Evolutionary conservation across 176 grass and related monocot genomes (phyloP), one percentile per base, ranked within the genome.

Genomic region (Oryza brachyantha): DNA sequence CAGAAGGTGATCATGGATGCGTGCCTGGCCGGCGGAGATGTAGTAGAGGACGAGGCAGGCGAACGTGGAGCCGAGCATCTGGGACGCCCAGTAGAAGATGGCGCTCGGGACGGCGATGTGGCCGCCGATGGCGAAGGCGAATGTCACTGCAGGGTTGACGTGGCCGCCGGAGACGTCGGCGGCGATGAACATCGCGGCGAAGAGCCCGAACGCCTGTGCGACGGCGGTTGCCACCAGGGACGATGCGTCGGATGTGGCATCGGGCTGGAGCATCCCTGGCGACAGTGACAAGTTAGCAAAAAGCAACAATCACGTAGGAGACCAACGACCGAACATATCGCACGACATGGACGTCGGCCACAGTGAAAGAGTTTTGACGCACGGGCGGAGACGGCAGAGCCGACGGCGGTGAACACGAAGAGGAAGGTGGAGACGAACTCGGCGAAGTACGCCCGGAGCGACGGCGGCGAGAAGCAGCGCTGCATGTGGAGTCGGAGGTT

Each of bases 341-440:
- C 3, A 26, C 14, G 2, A 10, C n/a, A 58, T 17, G 21, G 6
- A 4, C 5, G 21, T 24, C 5, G 3, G 5, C 28, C 24, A 7
- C 0, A 5, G 10, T 7, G 19, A 14, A 43, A 21, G n/a, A 26
- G 57, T 16, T 16, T 21, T 5, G 59, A 78, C 59, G 10, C 55
- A 98, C 92, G 80, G 42, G 92, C 79, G 1, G 87, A 92, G 54
- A 94, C 67, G 70, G 83, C 32, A 26, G 92, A 98, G 85, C 90
- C 92, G 25, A 92, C 87, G 43, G 87, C 77, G 34, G 80, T 35
- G 85, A 94, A 94, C 8, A 98, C 92, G 45, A 91, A 94, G 80
- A 98, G 61, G 78, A 98, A 94, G n/a, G 92, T 94, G 73, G 95
- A 90, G 81, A 98, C 65, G 80, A 93, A 93, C 87, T 98, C 95